Base-by-base conservation (phyloP, 2,329 filamentous ascomycete species). In the Ceratocystis cubensis region DNA sequence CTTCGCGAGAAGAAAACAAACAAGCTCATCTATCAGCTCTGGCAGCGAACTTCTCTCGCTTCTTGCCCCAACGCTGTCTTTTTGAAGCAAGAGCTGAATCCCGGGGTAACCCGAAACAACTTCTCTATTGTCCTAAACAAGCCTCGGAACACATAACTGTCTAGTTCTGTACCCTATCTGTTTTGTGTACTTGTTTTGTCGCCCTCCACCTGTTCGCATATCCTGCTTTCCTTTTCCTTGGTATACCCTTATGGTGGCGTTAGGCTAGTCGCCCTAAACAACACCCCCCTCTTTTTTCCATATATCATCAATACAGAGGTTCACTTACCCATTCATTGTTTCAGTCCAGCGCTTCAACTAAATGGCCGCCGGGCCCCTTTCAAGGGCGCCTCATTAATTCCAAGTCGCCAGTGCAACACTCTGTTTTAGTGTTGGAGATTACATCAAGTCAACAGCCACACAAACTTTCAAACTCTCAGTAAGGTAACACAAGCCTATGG, bases 21-120 rank as follows among this genome's bases (percentile, higher is more conserved):
- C 57, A 96, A 96, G 75, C 79, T 99, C 63, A 85, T 90, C 25
- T 97, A 96, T 75, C 92, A 91, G 70, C 79, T 97, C n/a, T 96
- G 92, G 88, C 83, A 78, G 70, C 81, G 82, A 68, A 74, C 69
- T 4, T 37, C 68, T n/a, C 53, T 65, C 33, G 59, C 67, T 48
- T 61, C 67, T 67, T 7, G 46, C 69, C 50, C 33, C 28, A 68
- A 69, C 20, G 75, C 75, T 65, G 63, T 71, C 10, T 89, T 87
- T 72, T 80, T 80, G 68, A 97, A 97, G 76, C 82, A 83, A 69
- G 88, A 94, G 73, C 74, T 96, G 50, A 87, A 89, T 69, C 82
- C 89, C 25, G 92, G 92, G 10, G 78, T 80, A 65, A 82, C 80
- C 28, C 84, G 91, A 74, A 99, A 99, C 76, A 97, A 99, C 73